phyloP scores from a whole-genome alignment of 129 eudicot species.

The Flaveria linearis region DNA sequence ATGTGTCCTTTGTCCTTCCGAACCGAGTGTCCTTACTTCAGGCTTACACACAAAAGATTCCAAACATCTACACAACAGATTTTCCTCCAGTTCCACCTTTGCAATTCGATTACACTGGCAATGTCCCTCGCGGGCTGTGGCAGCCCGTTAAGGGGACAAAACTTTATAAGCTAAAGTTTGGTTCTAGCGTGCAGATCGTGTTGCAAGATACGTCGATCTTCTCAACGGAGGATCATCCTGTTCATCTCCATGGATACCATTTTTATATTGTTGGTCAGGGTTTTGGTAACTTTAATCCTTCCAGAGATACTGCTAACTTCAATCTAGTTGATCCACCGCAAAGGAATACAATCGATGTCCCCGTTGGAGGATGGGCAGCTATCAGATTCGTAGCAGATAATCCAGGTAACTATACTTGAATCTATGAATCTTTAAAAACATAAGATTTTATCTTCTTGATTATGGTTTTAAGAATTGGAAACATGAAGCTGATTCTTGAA shows the following conservation, averaged over 20 bases:
- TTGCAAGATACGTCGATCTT: conserved; percentile 61
- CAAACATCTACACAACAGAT: conserved; percentile 62
- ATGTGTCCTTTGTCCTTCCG: conserved; percentile 69
- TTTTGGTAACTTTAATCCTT: conserved; percentile 64
- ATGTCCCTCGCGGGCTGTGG: conserved; percentile 68
- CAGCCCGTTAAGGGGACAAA: conserved; percentile 61
- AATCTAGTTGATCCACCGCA: conserved; percentile 76
- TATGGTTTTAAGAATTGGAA: neutral
- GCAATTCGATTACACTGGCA: conserved; percentile 72
- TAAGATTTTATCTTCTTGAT: neutral
- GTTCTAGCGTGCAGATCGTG: conserved; percentile 60
- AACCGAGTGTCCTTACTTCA: conserved; percentile 56
- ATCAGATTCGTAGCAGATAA: conserved; percentile 71
- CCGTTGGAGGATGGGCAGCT: conserved; percentile 76
- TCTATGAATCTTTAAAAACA: conserved; percentile 18
- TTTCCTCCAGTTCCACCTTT: conserved; percentile 71
- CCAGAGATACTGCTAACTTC: conserved; percentile 50
- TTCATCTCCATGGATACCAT: conserved; percentile 75
- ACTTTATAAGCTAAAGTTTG: conserved; percentile 60
- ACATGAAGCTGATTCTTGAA: neutral
- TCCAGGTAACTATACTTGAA: conserved; percentile 44
- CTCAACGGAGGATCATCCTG: conserved; percentile 64
- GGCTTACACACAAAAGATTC: conserved; percentile 63
- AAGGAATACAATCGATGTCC: conserved; percentile 60
- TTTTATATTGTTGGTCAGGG: conserved; percentile 70